Evolutionary conservation across 208 protist genomes (phyloP).

Genomic region (Leishmania turanica): DNA sequence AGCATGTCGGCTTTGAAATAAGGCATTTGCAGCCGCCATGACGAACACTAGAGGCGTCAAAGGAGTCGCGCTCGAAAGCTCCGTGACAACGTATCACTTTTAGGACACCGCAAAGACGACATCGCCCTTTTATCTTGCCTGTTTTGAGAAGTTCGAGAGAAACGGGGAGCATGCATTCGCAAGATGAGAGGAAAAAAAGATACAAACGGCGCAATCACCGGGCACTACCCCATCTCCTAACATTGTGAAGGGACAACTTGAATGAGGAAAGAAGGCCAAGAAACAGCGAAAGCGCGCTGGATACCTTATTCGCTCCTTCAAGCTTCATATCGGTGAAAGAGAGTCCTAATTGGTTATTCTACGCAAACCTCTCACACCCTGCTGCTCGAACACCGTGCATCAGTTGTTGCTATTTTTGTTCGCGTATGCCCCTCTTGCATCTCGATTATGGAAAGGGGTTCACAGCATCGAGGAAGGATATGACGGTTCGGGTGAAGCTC

Average conservation of each 20-base stretch:
- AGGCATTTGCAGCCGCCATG: neutral
- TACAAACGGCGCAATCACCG: neutral
- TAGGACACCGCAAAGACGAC: neutral
- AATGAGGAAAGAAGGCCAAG: neutral
- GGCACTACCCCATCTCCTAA: slow-evolving; percentile 1
- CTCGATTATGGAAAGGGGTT: slow-evolving; percentile 76
- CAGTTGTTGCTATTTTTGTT: neutral
- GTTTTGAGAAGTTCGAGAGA: neutral
- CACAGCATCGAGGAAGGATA: slow-evolving; percentile 83
- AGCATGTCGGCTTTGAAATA: neutral
- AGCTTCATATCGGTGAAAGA: neutral
- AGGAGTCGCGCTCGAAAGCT: neutral
- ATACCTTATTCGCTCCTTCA: slow-evolving; percentile 10
- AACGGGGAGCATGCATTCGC: neutral
- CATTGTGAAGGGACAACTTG: neutral
- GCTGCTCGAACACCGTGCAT: neutral
- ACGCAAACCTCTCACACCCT: neutral
- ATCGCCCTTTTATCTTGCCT: neutral
- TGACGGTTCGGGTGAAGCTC: slow-evolving; percentile 72
- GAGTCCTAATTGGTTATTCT: slow-evolving; percentile 26
- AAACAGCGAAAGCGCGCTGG: neutral
- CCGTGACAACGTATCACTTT: neutral
- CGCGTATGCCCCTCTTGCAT: neutral
- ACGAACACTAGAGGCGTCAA: neutral
- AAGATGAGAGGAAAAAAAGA: neutral